These are phyloP conservation scores for Yamadazyma atlantica DNA, from an alignment of 1,139 yeast genomes.

Conservation along the genomic window DNA sequence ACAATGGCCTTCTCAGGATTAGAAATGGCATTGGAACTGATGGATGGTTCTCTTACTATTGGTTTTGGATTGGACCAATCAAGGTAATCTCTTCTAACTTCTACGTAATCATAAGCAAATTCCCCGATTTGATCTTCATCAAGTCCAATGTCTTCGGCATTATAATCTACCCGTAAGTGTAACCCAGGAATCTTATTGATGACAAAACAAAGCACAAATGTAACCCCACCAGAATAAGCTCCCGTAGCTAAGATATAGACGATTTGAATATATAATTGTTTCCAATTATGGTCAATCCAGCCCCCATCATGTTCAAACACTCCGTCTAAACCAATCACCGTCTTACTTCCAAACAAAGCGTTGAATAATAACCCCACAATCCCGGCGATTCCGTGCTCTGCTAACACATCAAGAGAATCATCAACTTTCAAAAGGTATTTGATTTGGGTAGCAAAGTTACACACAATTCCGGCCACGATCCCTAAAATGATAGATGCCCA, in stretches of 20 bases:
- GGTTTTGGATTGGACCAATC: slow-evolving; percentile 46
- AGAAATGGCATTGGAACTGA: not conserved
- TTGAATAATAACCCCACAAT: slow-evolving; percentile 84
- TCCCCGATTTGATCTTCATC: slow-evolving; percentile 98
- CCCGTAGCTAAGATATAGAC: slow-evolving; percentile 75
- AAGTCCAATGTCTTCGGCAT: slow-evolving; percentile 84
- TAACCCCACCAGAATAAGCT: slow-evolving; percentile 77
- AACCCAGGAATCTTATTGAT: slow-evolving; percentile 82
- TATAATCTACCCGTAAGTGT: slow-evolving; percentile 74
- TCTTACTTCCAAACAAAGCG: slow-evolving; percentile 82
- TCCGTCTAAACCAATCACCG: slow-evolving; percentile 89
- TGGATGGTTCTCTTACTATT: not conserved
- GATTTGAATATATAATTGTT: slow-evolving; percentile 85
- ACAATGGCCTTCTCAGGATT: not conserved
- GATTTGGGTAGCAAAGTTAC: slow-evolving; percentile 88
- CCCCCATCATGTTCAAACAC: slow-evolving; percentile 84
- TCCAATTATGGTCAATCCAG: slow-evolving; percentile 88
- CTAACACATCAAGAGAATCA: slow-evolving; percentile 91
- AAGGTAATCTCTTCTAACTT: slow-evolving; percentile 89
- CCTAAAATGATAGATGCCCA: slow-evolving; percentile 93
- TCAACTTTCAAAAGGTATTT: slow-evolving; percentile 82
- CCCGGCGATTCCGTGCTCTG: slow-evolving; percentile 98
- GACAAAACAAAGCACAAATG: slow-evolving; percentile 72
- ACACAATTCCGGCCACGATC: slow-evolving; percentile 72
- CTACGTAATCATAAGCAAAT: slow-evolving; percentile 97